Base-by-base conservation (phyloP, 1,284 basidiomycete genomes). In the Trametes versicolor region DNA sequence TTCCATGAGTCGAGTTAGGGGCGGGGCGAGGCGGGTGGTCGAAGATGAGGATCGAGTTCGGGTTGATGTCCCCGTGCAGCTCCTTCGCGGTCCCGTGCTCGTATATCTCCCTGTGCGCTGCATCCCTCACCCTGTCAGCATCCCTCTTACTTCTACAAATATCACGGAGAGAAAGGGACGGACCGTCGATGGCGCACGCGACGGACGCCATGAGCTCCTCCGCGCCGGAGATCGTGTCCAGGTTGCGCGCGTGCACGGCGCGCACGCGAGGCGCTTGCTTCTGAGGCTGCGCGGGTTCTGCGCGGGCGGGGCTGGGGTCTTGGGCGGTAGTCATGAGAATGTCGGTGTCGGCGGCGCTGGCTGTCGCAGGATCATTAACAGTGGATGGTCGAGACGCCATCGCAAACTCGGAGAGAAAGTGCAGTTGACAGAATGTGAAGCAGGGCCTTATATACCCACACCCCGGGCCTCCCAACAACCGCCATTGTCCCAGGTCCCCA, bases 11-110 rank as follows among this genome's bases (percentile, higher is more conserved):
- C 3, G 37, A 39, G 37, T 39, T 12, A 39, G 37, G 15, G 37
- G 37, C 10, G 37, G 37, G 37, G 15, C 19, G 17, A 17, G 17
- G 6, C n/a, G 49, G 41, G 19, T 34, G 54, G 29, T 47, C 54
- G 39, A 56, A 23, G 41, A 56, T n/a, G 43, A 56, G 17, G 41
- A 56, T n/a, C 41, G 54, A n/a, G 41, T 56, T 43, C 27, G 54
- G 41, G 29, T 43, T 47, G 54, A 56, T 56, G 54, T 56, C 43
- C 41, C 54, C 54, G 54, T 56, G 54, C 41, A 47, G 41, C 43
- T 56, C 54, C 27, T 23, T 2, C 19, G 15, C 54, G 29, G 17
- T 13, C 2, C 27, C 54, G 27, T 39, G 41, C 13, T 54, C 52
- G 37, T 41, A 41, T 4, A 56, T 56, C 43, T 45, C 54, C 41